Evolutionary conservation across 306 rosid species (phyloP), one percentile per base, ranked within the genome.

Genomic region (Gynostemma pentaphyllum): DNA sequence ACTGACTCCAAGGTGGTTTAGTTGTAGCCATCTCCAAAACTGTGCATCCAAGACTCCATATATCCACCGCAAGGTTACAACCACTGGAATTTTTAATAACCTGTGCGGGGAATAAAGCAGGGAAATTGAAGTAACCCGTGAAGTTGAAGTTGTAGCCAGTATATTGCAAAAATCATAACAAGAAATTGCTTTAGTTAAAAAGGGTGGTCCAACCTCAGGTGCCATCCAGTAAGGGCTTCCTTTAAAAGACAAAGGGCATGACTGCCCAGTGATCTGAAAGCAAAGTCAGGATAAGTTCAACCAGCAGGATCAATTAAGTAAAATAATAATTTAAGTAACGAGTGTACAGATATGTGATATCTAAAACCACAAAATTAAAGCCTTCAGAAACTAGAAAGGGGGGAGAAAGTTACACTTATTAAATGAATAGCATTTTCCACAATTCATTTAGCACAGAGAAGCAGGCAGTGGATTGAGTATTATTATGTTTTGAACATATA

Each of bases 161-260:
- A 18, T 47, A 61, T 48, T 56, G 45, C 64, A 51, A 45, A 67
- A 68, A 39, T 73, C 47, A 46, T 57, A 53, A 46, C 15, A 37
- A 55, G 64, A 56, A 71, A 7, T 42, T 14, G 24, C 32, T 26
- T 30, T 28, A 46, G 44, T 26, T 0, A 37, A 32, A n/a, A 29
- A 55, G 62, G 69, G 42, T 18, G 16, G 68, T 75, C 71, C 62
- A 61, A 88, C 98, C 96, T 91, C 98, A 13, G 98, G 98, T 62
- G 98, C 98, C 98, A 91, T 91, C 98, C 98, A 91, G 67, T 88
- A 85, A 24, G 98, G 98, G 75, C 96, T 91, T 74, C 98, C 92
- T 75, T 86, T 88, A 82, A 88, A 82, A 15, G 96, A 91, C 57
- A 91, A 72, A 36, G 96, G 98, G 72, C 92, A 86, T 2, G 90